Base-by-base conservation (phyloP, 1,139 yeast species). In the Ogataea hybrid region DNA sequence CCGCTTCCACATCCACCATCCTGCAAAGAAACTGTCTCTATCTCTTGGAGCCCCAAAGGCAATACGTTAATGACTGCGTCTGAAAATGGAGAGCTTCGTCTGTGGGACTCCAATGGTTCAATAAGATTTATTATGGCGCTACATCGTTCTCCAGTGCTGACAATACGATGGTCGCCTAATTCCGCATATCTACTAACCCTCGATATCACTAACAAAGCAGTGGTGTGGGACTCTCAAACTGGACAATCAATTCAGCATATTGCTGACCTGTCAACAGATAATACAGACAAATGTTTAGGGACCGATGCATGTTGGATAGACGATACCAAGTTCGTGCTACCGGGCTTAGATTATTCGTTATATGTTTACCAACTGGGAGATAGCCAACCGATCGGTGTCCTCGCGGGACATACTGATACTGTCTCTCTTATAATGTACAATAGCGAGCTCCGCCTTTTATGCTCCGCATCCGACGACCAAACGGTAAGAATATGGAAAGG, bases 401-500 rank as follows among this genome's bases (percentile, higher is more conserved):
- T 88, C 37, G 60, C 73, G 17, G 96, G 96, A 1, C 96, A 88
- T 57, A 69, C 74, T 10, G 76, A 78, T 39, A 69, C 79, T 1
- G 73, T 86, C 11, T 72, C 85, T n/a, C 65, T 67, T 4, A 67
- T 85, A 12, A 63, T 65, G 31, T 86, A 82, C 58, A 79, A 82
- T 52, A 50, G 61, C 2, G 58, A 62, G 2, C 66, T 75, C 5
- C 78, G 76, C 49, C 61, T 82, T 31, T 68, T 89, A 34, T 81
- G 88, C 1, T 79, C 90, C 1, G 81, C 86, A 11, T 81, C 94
- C 2, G 95, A 86, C 58, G 96, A 89, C 58, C 74, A 77, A 44
- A 67, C 75, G 0, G 70, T 88, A 9, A 75, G 87, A 52, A 68
- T 88, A 12, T 89, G 96, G 96, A 75, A 72, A 53, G 80, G 86